Conservation (phyloP, 169 alveolate species). For the Miamiensis avidus region DNA sequence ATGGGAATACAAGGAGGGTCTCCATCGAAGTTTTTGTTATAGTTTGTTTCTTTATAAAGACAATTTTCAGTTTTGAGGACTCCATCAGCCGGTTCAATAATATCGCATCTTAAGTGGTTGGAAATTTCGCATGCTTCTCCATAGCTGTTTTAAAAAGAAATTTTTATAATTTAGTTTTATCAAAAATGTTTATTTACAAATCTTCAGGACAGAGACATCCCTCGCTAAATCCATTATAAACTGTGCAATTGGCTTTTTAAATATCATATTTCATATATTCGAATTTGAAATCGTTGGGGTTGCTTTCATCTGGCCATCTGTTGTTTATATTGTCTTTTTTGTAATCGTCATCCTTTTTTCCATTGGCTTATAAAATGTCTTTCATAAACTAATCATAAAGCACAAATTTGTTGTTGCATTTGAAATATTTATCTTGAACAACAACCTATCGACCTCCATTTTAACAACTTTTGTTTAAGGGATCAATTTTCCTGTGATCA, state of each 20-base stretch:
- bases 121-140: neutral
- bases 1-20: neutral
- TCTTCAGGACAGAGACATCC: neutral
- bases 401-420: neutral
- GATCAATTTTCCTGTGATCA: neutral
- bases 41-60: no score
- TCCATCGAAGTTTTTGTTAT: neutral
- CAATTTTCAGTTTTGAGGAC: neutral
- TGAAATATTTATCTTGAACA: neutral
- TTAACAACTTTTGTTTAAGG: neutral
- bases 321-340: neutral
- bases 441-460: neutral
- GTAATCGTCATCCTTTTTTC: neutral
- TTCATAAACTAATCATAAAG: neutral
- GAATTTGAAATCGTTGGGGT: no score
- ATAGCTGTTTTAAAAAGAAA: neutral
- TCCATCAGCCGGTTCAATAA: neutral
- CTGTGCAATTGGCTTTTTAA: neutral
- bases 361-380: neutral
- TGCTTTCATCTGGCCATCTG: neutral
- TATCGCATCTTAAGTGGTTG: neutral
- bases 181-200: neutral
- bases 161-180: no score
- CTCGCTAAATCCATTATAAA: neutral
- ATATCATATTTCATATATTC: neutral